Evolutionary conservation across 2,329 filamentous ascomycete genomes (phyloP).

Genomic region (Sclerotinia nivalis): DNA sequence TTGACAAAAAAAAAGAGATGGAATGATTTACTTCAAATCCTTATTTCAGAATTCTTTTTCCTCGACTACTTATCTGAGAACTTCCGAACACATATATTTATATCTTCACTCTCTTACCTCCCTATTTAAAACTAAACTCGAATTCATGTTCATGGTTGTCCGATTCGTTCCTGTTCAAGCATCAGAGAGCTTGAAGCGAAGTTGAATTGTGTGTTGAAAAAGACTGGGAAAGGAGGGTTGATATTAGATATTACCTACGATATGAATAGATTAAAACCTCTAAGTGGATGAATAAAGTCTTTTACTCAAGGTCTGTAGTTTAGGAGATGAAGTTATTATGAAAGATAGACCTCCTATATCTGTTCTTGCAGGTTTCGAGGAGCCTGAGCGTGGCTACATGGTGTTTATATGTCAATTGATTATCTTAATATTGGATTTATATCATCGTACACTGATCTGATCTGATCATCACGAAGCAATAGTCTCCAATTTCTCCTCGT

Average conservation of each 20-base stretch:
- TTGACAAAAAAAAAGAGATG: background rate
- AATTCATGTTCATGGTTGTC: background rate
- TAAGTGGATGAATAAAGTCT: too few species aligned
- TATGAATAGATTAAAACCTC: too few species aligned
- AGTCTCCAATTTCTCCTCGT: background rate
- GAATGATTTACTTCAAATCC: background rate
- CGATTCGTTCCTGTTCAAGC: background rate
- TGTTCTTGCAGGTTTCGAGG: too few species aligned
- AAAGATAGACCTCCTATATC: too few species aligned
- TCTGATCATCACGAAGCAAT: background rate
- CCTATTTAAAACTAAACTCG: background rate
- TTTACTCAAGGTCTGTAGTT: too few species aligned
- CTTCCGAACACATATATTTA: too few species aligned
- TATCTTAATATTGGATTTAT: background rate
- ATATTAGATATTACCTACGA: too few species aligned
- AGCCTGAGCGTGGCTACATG: too few species aligned
- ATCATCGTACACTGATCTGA: too few species aligned
- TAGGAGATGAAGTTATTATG: background rate
- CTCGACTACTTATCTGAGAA: background rate
- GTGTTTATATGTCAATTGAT: too few species aligned
- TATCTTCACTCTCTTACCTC: background rate
- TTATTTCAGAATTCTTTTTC: background rate
- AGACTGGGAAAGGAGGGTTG: too few species aligned
- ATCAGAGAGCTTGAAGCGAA: background rate
- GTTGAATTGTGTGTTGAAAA: background rate